Evolutionary conservation across 148 eudicot genomes (phyloP).

Genomic region (Suaeda aralocaspica): DNA sequence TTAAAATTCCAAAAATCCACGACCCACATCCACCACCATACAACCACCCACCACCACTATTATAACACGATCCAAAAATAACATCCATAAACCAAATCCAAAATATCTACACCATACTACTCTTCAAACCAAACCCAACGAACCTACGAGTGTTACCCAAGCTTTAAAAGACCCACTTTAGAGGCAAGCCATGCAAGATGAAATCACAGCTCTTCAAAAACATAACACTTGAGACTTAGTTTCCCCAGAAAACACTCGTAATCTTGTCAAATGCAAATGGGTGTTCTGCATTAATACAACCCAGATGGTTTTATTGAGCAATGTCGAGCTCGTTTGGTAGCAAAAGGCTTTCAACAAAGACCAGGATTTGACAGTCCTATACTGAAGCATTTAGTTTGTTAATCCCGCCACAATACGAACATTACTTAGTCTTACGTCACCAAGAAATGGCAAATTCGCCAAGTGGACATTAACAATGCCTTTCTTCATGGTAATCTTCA

Average conservation of each 20-base stretch:
- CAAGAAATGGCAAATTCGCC: not conserved
- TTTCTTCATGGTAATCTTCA: too few species aligned
- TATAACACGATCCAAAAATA: not conserved
- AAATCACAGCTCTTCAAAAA: not conserved
- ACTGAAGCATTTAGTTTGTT: slow-evolving; percentile 5
- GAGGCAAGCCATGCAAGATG: not conserved
- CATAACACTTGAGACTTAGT: not conserved
- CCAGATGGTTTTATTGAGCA: not conserved
- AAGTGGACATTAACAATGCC: too few species aligned
- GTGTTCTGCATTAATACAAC: not conserved
- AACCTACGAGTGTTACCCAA: not conserved
- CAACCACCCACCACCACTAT: too few species aligned
- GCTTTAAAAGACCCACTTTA: not conserved
- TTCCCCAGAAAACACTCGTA: not conserved
- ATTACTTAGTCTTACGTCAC: not conserved
- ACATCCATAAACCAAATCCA: not conserved
- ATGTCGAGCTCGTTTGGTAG: too few species aligned
- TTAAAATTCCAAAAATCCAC: too few species aligned
- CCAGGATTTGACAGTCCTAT: not conserved
- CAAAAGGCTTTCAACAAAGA: slow-evolving; percentile 1
- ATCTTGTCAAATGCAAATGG: not conserved
- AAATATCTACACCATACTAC: not conserved
- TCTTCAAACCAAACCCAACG: not conserved
- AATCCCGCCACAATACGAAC: not conserved
- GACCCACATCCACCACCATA: too few species aligned